Evolutionary conservation across 768 basidiomycete species (phyloP).

Genomic region (Termitomyces sp.): DNA sequence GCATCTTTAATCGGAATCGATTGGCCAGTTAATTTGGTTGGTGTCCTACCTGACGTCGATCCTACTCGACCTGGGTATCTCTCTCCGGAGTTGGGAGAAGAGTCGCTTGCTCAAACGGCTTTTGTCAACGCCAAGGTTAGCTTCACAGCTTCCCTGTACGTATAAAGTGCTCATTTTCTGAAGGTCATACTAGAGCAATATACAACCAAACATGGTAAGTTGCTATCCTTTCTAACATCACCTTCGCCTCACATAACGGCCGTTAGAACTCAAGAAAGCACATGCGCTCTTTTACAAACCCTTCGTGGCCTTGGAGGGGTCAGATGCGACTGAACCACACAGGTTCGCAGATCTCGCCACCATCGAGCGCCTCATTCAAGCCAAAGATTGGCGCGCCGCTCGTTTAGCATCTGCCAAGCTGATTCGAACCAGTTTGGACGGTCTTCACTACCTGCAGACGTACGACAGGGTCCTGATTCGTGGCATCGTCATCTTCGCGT

Average conservation of each 20-base stretch:
- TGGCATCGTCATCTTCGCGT: conserved; percentile 64
- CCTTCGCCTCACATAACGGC: not conserved
- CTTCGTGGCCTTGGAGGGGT: conserved; percentile 42
- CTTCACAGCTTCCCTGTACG: not conserved
- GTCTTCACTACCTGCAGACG: conserved; percentile 78
- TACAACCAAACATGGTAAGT: conserved; percentile 67
- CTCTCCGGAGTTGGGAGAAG: conserved; percentile 38
- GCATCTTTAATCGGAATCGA: conserved; percentile 64
- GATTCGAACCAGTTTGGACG: conserved; percentile 50
- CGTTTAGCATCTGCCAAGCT: conserved; percentile 47
- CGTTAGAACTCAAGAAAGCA: conserved; percentile 54
- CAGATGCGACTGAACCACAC: conserved; percentile 18
- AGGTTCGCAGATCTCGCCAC: conserved; percentile 30
- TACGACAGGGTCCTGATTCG: conserved; percentile 77
- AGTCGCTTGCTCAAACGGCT: conserved; percentile 47
- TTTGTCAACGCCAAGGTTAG: conserved; percentile 62
- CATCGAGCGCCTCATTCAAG: conserved; percentile 44
- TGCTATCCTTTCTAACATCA: not conserved
- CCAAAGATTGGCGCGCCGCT: conserved; percentile 43
- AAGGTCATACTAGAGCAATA: conserved; percentile 76
- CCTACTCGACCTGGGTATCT: conserved; percentile 58
- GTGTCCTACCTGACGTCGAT: conserved; percentile 75
- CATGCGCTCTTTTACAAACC: conserved; percentile 64
- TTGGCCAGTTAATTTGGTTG: conserved; percentile 83
- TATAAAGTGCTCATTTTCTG: not conserved